Percentiles rank a stretch among this genome's conserved stretches.
Conservation (phyloP, 495 filamentous ascomycete genomes). For the Pseudomonodictys pantanalensis region DNA sequence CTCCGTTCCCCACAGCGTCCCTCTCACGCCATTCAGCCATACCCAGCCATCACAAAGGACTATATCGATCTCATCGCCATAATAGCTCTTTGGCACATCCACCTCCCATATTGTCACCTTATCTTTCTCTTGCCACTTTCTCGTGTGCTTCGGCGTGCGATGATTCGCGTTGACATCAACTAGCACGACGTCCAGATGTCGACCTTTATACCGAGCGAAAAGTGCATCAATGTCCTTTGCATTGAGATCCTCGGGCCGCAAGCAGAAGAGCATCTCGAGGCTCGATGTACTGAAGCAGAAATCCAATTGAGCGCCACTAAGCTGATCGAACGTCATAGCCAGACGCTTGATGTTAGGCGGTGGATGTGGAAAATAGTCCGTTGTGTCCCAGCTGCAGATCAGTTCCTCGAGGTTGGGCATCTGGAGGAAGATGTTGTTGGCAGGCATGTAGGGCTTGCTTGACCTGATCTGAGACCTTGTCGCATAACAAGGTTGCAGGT, state of each 20-base stretch:
- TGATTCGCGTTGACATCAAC: slow-evolving; percentile 20
- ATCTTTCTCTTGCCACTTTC: slow-evolving; percentile 17
- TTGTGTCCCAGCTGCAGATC: slow-evolving; percentile 15
- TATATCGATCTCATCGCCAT: slow-evolving; percentile 22
- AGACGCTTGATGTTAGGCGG: slow-evolving; percentile 19
- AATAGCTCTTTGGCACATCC: slow-evolving; percentile 27
- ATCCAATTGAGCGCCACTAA: background rate
- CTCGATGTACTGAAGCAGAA: slow-evolving; percentile 4
- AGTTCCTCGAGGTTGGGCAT: slow-evolving; percentile 23
- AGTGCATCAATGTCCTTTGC: slow-evolving; percentile 5
- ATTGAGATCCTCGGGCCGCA: background rate
- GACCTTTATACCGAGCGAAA: slow-evolving; percentile 6
- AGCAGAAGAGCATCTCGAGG: slow-evolving; percentile 13
- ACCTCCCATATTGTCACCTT: slow-evolving; percentile 17
- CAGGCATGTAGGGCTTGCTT: background rate
- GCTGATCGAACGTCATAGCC: slow-evolving; percentile 9
- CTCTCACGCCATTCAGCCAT: slow-evolving; percentile 17
- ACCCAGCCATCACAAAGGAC: slow-evolving; percentile 22
- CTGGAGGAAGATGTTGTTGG: slow-evolving; percentile 4
- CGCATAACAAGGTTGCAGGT: slow-evolving; percentile 15
- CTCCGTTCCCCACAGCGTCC: slow-evolving; percentile 14
- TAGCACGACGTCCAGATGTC: slow-evolving; percentile 13
- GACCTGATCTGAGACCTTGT: background rate
- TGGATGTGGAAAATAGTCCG: slow-evolving; percentile 19
- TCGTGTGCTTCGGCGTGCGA: slow-evolving; percentile 3